phyloP scores from a whole-genome alignment of 208 protist species.

The Trypanosoma theileri region DNA sequence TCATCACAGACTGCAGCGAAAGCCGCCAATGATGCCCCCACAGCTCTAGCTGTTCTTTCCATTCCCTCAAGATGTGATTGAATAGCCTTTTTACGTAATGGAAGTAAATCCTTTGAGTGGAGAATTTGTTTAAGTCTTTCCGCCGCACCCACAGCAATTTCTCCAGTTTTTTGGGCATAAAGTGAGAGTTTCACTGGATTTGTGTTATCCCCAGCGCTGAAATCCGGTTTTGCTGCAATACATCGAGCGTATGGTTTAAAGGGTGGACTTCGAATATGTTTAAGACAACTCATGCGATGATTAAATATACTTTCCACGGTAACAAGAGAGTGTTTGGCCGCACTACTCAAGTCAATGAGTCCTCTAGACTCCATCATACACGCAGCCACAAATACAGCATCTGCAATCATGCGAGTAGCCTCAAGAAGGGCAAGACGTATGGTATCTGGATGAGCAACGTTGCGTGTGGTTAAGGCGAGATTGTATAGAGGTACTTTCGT shows the following conservation, averaged over 20 bases:
- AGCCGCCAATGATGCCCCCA: slow-evolving; percentile 44
- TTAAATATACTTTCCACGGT: slow-evolving; percentile 76
- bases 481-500: slow-evolving; percentile 78
- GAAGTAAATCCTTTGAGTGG: slow-evolving; percentile 25
- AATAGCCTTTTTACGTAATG: slow-evolving; percentile 36
- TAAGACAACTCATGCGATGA: slow-evolving; percentile 77
- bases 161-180: slow-evolving; percentile 55
- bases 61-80: slow-evolving; percentile 38
- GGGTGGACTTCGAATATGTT: slow-evolving; percentile 62
- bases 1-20: slow-evolving; percentile 55
- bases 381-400: slow-evolving; percentile 65
- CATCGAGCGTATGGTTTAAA: slow-evolving; percentile 72
- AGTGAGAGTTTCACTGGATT: slow-evolving; percentile 38
- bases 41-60: slow-evolving; percentile 50
- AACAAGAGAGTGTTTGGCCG: slow-evolving; percentile 52
- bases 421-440: slow-evolving; percentile 50
- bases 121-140: slow-evolving; percentile 51
- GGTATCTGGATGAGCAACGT: slow-evolving; percentile 35
- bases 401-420: slow-evolving; percentile 57
- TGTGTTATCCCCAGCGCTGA: slow-evolving; percentile 4
- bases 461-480: slow-evolving; percentile 72
- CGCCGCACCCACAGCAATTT: slow-evolving; percentile 51
- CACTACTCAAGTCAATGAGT: slow-evolving; percentile 63
- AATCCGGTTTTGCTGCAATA: slow-evolving; percentile 49
- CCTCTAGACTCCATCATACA: slow-evolving; percentile 75